A percentile compares a stretch with the other conserved stretches of the same genome.
Conservation (phyloP, 140 eudicot species). For the Cichorium intybus region DNA sequence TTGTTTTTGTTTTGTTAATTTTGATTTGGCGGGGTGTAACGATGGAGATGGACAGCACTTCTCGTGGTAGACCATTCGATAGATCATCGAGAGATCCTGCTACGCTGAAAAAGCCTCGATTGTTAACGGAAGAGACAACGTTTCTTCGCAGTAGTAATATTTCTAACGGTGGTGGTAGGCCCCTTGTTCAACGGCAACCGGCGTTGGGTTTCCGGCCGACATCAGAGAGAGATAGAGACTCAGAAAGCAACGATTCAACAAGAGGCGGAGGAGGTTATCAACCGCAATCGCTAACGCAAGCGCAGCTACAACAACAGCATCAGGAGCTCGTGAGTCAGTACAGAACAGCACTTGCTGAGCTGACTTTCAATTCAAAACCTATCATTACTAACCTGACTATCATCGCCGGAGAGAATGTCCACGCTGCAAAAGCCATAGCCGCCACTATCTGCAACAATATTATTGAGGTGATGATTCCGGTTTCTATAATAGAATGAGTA, state of each 20-base stretch:
- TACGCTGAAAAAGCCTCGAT: slow-evolving; percentile 62
- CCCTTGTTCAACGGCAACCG: slow-evolving; percentile 35
- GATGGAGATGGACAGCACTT: slow-evolving; percentile 63
- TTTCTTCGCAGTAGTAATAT: slow-evolving; percentile 30
- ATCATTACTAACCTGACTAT: slow-evolving; percentile 91
- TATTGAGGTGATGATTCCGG: slow-evolving; percentile 76
- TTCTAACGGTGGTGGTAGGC: slow-evolving; percentile 41
- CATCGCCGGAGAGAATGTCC: slow-evolving; percentile 86
- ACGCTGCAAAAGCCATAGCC: slow-evolving; percentile 84
- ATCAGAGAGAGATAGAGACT: slow-evolving; percentile 34
- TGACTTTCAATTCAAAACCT: slow-evolving; percentile 88
- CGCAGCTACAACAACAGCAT: slow-evolving; percentile 41
- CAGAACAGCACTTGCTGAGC: slow-evolving; percentile 79
- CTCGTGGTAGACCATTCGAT: slow-evolving; percentile 63
- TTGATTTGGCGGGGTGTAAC: slow-evolving; percentile 12
- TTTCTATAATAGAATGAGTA: slow-evolving; percentile 17
- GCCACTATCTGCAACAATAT: slow-evolving; percentile 67
- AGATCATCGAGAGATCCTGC: slow-evolving; percentile 60
- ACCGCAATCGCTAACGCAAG: slow-evolving; percentile 22
- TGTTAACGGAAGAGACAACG: slow-evolving; percentile 38
- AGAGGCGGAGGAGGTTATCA: slow-evolving; percentile 40
- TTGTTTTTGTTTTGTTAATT: slow-evolving; percentile 12
- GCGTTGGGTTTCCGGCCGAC: slow-evolving; percentile 28
- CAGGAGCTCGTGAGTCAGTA: slow-evolving; percentile 90
- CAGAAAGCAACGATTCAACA: slow-evolving; percentile 18